These are phyloP conservation scores for Lasiosphaeriaceae sp. DNA, from an alignment of 495 filamentous ascomycete species.

Conservation along the genomic window DNA sequence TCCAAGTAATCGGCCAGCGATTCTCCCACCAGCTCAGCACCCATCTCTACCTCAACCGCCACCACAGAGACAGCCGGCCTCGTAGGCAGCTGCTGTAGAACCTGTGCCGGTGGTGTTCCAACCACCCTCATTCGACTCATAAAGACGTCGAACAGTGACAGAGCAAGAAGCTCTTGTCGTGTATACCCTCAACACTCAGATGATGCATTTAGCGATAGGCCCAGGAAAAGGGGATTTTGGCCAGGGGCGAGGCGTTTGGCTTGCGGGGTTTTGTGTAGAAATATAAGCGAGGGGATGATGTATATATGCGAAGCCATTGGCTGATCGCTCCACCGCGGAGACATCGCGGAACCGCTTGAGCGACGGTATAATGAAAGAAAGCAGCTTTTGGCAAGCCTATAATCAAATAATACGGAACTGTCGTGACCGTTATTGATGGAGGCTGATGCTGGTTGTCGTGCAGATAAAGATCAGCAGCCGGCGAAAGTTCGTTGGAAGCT, in stretches of 20 bases:
- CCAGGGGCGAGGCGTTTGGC: constrained; percentile 26
- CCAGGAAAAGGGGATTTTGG: constrained; percentile 15
- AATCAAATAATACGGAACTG: neutral
- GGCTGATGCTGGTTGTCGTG: neutral
- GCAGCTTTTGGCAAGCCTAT: neutral
- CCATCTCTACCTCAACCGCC: constrained; percentile 5
- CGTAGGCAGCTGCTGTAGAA: constrained; percentile 2
- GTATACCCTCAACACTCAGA: constrained; percentile 26
- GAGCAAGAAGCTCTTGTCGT: constrained; percentile 9
- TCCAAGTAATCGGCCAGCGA: constrained; percentile 1
- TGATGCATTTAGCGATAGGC: constrained; percentile 32
- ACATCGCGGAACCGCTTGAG: neutral
- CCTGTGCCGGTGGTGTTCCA: neutral
- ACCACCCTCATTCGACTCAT: neutral
- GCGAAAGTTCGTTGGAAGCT: neutral
- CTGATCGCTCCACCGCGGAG: neutral
- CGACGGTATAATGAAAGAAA: constrained; percentile 5
- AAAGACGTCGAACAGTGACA: neutral
- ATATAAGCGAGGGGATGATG: constrained; percentile 19
- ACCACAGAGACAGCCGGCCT: constrained; percentile 1
- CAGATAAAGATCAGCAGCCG: neutral
- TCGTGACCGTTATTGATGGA: neutral
- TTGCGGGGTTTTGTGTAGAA: constrained; percentile 24
- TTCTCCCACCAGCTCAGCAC: constrained; percentile 1
- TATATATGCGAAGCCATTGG: constrained; percentile 17